Evolutionary conservation across 257 asterid genomes (phyloP), one percentile per base, ranked within the genome.

Genomic region (Vinca minor): DNA sequence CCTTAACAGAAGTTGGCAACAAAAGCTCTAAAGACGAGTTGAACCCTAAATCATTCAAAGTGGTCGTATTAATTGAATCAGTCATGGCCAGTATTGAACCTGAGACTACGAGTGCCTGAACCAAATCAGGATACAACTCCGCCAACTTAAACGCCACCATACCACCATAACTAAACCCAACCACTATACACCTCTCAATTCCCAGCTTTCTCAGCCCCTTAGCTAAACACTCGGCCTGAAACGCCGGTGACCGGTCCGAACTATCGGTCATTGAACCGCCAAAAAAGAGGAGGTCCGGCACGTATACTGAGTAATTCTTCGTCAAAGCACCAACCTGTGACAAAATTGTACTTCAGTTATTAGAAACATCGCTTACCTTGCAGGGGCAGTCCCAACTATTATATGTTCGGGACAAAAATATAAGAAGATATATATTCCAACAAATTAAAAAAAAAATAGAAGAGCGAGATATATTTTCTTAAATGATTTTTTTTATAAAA

Each of bases 131-230:
- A 50, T 75, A 73, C 77, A 78, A 39, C 81, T 87, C 93, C 26
- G 97, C 97, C 89, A 91, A 77, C 88, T 87, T 87, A 55, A 91
- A 91, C 25, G 96, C 95, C 70, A 90, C 97, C 97, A 87, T 85
- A 28, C 97, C 97, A 12, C 97, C 97, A 65, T 91, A 91, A 74
- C 97, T 91, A 75, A 87, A 91, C 15, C 95, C 97, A 56, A 91
- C 91, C 73, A 85, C 75, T 38, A 83, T 71, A 64, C 97, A 91
- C 64, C 74, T 77, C 74, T 81, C 93, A 1, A 91, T 41, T 0
- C 96, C 91, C 47, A 91, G 75, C 79, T 69, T 80, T 66, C 86
- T 77, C 39, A 91, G 63, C 66, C 85, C 95, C 66, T 78, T 73
- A 6, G 63, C 83, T 56, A 91, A 75, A 47, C 86, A 82, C 74